Evolutionary conservation across 2,329 filamentous ascomycete genomes (phyloP), one percentile per base, ranked within the genome.

Genomic region (Epichloe amarillans): DNA sequence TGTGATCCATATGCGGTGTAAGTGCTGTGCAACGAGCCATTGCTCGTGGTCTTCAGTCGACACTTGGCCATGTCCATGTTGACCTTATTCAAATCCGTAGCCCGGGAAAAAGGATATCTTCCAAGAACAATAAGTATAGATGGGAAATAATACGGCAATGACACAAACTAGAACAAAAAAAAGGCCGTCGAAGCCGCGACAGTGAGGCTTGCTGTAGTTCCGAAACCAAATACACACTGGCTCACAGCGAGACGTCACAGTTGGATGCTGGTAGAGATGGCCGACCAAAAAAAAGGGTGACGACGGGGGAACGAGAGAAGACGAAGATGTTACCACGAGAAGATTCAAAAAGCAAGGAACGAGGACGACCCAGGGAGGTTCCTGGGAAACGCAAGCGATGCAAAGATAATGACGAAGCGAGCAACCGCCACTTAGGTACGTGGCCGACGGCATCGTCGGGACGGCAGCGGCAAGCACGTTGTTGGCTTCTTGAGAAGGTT

Each of bases 1-100:
- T 52, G 46, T 12, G 49, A 49, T 45, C 52, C 58, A 26, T 66
- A 62, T 23, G 60, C 50, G 33, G 55, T 56, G 56, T 66, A 67
- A 19, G 57, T 60, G 52, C 59, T 62, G 52, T 62, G 61, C 42
- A 72, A 63, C 4, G 69, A 67, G 46, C 62, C 64, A 61, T 71
- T 67, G 50, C 71, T 73, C 52, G 60, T 60, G 35, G 68, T 67
- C 52, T 67, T 67, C 50, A 63, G 56, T 37, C 58, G 58, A 50
- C 52, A 38, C 46, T 58, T 58, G 40, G 54, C 42, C 30, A 56
- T 54, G 40, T 68, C 62, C 66, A 69, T 69, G 40, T 40, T 55
- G 47, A 45, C 46, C 48, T 15, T 42, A 17, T 30, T 35, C 30
- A 38, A 39, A 42, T 35, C 17, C 21, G n/a, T 3, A 37, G 36